These are phyloP conservation scores for Penicillium sp. DNA, from an alignment of 2,329 filamentous ascomycete species.

Conservation along the genomic window DNA sequence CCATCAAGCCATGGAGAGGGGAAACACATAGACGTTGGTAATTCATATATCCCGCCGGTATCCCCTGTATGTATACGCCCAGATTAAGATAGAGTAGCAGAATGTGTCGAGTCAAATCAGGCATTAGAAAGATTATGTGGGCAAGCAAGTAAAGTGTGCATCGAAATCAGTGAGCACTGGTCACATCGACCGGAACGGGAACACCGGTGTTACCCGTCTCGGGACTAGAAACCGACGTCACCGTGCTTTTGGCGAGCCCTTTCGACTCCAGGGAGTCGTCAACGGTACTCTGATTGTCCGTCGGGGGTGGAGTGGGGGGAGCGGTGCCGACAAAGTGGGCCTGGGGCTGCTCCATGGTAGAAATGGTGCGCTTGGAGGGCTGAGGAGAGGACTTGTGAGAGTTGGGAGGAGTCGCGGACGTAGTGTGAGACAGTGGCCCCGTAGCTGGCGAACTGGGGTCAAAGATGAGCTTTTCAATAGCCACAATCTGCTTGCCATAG, in stretches of 20 bases:
- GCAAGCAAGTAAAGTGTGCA: constrained; percentile 24
- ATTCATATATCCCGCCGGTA: constrained; percentile 29
- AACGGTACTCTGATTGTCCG: constrained; percentile 59
- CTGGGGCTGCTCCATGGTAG: constrained; percentile 37
- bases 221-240: constrained; percentile 30
- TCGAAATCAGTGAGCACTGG: constrained; percentile 24
- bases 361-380: constrained; percentile 30
- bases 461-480: constrained; percentile 55
- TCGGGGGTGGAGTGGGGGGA: constrained; percentile 62
- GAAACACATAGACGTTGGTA: constrained; percentile 24
- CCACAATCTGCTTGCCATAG: constrained; percentile 60
- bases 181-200: constrained; percentile 25
- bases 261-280: constrained; percentile 41
- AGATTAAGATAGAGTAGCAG: constrained; percentile 30
- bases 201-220: constrained; percentile 26
- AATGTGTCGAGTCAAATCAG: constrained; percentile 14
- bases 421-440: constrained; percentile 26
- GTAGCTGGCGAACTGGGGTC: constrained; percentile 26
- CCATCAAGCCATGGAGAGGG: constrained; percentile 31
- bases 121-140: constrained; percentile 24
- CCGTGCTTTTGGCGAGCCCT: constrained; percentile 30
- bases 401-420: constrained; percentile 36
- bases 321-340: constrained; percentile 49
- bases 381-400: constrained; percentile 39
- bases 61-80: constrained; percentile 37